Conservation (phyloP, 352 stramenopile genomes). For the Globisporangium canariense region DNA sequence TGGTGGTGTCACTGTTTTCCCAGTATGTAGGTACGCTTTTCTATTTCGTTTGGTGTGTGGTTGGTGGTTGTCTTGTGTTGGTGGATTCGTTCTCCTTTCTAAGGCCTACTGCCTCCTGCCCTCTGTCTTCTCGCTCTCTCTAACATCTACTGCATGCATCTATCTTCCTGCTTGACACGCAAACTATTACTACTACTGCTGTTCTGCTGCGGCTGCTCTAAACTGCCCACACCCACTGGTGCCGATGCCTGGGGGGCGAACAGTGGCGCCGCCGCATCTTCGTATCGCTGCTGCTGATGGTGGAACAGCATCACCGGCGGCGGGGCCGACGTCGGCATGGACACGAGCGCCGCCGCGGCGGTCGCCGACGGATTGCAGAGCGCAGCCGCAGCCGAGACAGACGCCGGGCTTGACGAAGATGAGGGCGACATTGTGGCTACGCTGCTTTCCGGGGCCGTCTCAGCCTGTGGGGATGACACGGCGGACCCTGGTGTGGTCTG, state of each 20-base stretch:
- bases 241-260: background rate
- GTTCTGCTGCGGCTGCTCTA: slow-evolving; percentile 1
- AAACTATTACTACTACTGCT: slow-evolving; percentile 17
- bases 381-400: slow-evolving; percentile 11
- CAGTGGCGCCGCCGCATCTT: slow-evolving; percentile 9
- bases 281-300: slow-evolving; percentile 31
- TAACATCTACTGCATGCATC: slow-evolving; percentile 18
- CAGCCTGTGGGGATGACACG: slow-evolving; percentile 4
- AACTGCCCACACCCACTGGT: background rate
- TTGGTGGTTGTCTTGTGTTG: too few relatives aligned
- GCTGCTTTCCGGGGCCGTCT: background rate
- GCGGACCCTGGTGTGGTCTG: slow-evolving; percentile 19
- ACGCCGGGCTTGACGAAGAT: slow-evolving; percentile 10
- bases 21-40: background rate
- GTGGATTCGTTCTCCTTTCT: background rate
- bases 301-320: slow-evolving; percentile 1
- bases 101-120: background rate
- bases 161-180: slow-evolving; percentile 14
- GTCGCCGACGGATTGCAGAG: slow-evolving; percentile 28
- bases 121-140: too few relatives aligned
- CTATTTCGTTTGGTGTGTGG: slow-evolving; percentile 1
- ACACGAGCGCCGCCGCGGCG: slow-evolving; percentile 37
- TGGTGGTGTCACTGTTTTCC: background rate
- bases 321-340: slow-evolving; percentile 18
- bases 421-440: background rate